Evolutionary conservation across 495 filamentous ascomycete genomes (phyloP), one percentile per base, ranked within the genome.

Genomic region (Collariella sp.): DNA sequence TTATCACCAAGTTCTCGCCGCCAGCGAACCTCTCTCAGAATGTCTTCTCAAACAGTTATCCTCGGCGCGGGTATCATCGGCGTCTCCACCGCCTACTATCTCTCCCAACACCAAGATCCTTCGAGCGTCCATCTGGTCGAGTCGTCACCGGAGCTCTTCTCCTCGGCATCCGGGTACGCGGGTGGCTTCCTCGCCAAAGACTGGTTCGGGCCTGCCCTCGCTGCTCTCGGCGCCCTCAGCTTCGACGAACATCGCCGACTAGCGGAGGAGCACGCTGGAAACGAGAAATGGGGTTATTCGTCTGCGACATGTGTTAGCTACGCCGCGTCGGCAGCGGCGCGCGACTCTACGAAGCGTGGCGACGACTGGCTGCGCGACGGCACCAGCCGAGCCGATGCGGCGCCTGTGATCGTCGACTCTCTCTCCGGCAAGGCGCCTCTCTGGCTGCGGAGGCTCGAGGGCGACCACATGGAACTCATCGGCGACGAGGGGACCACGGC

Each of bases 1-100:
- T 38, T 38, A 3, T 3, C 15, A 5, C 31, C n/a, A 46, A 20
- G 33, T 24, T 13, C 38, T 15, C 3, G 5, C 1, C 31, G 15
- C 33, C 11, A 16, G 23, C 40, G 7, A 24, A 13, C 10, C 22
- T 12, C 43, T 11, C 6, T 16, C 31, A 19, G 10, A 11, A 72
- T 69, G 68, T 31, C 65, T 33, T 60, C 62, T 11, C 7, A 38
- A 35, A 90, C 83, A 18, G 79, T 89, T 29, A 89, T 91, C 53
- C 67, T 93, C 43, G 88, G 88, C 45, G 79, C 80, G 46, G 87
- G 88, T 47, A 89, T 93, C 67, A 88, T 93, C 36, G 86, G 86
- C 54, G 66, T 80, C 43, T 84, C 85, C n/a, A 87, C 84, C 22
- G 88, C 87, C 11, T 89, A 85, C 67, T 88, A 88, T 63, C 77